phyloP scores from a whole-genome alignment of 164 flowering plant species.

The Umbilicus rupestris region DNA sequence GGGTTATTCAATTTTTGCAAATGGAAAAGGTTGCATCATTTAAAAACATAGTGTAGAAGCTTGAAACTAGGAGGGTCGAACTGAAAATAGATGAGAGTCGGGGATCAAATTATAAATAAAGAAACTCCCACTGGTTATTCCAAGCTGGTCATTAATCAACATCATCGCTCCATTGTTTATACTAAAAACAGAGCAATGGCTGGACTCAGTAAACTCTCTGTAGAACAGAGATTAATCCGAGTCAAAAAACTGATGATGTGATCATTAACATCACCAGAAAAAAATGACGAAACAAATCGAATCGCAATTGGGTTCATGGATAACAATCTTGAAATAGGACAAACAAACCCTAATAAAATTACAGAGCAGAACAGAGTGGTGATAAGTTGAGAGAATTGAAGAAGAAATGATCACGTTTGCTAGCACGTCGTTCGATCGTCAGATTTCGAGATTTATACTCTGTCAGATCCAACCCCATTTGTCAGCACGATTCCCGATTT shows the following conservation, averaged over 20 bases:
- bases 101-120: neutral
- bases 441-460: constrained; percentile 34
- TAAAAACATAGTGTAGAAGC: no score
- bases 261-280: neutral
- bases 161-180: neutral
- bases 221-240: neutral
- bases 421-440: constrained; percentile 52
- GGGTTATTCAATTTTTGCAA: no score
- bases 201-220: neutral
- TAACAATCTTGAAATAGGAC: neutral
- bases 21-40: no score
- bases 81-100: neutral
- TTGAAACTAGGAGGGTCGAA: neutral
- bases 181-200: neutral
- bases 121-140: neutral
- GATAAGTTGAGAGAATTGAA: no score
- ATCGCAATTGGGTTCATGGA: neutral
- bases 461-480: constrained; percentile 12
- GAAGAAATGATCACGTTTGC: constrained; percentile 21
- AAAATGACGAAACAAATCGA: neutral
- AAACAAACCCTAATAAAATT: neutral
- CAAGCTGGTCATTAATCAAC: neutral
- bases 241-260: neutral
- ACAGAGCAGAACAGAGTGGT: constrained; percentile 14
- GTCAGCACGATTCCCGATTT: constrained; percentile 10